These are phyloP conservation scores for Xylaria sp. DNA, from an alignment of 2,329 filamentous ascomycete species.

Conservation along the genomic window DNA sequence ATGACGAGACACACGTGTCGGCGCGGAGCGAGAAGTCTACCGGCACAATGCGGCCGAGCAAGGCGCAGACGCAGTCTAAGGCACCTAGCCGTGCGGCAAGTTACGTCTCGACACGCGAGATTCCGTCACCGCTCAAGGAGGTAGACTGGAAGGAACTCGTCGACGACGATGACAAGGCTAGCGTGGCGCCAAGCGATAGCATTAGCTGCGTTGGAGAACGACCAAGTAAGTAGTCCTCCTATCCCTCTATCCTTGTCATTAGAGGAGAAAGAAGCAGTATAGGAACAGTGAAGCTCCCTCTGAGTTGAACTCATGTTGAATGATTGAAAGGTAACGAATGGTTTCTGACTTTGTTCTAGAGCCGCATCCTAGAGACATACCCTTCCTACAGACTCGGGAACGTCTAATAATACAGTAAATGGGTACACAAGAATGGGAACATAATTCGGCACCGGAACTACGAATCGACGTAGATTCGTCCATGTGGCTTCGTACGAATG, in stretches of 20 bases:
- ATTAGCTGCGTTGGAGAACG: constrained; percentile 69
- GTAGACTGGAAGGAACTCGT: constrained; percentile 45
- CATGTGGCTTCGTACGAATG: not conserved
- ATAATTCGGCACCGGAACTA: not conserved
- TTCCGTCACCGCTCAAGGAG: constrained; percentile 56
- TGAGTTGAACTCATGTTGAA: not conserved
- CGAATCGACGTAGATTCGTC: not conserved
- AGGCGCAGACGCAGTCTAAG: constrained; percentile 33
- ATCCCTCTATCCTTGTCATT: not conserved
- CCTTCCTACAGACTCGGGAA: constrained; percentile 33
- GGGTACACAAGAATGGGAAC: not conserved
- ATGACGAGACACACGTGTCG: constrained; percentile 60
- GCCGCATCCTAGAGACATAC: constrained; percentile 35
- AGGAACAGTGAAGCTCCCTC: too few relatives aligned
- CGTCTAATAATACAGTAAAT: constrained; percentile 35
- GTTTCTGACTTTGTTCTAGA: constrained; percentile 19
- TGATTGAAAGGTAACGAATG: not conserved
- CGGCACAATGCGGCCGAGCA: constrained; percentile 50
- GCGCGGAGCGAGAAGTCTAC: constrained; percentile 55
- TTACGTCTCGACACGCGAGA: constrained; percentile 50
- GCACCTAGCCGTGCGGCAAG: constrained; percentile 44
- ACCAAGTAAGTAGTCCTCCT: constrained; percentile 37
- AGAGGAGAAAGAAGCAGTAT: not conserved
- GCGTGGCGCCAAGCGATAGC: constrained; percentile 69
- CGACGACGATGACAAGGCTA: constrained; percentile 56